These are phyloP conservation scores for Guillardia theta DNA, from an alignment of 78 protist species.

Conservation along the genomic window DNA sequence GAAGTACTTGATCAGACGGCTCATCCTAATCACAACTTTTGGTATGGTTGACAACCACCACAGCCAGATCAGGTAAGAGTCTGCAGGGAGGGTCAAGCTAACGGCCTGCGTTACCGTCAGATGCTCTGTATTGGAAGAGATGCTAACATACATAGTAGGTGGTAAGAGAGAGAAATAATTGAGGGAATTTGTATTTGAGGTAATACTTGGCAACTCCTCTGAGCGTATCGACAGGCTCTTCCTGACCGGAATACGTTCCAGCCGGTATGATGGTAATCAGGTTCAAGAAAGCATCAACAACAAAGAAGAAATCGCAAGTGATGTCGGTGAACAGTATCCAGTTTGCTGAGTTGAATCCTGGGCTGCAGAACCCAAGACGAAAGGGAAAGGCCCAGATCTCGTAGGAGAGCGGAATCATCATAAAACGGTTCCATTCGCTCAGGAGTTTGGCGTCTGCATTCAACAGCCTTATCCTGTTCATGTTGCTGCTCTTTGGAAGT, in stretches of 20 bases:
- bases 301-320: neutral
- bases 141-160: no score
- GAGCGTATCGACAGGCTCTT: neutral
- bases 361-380: neutral
- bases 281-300: neutral
- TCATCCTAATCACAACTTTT: neutral
- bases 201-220: no score
- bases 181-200: no score
- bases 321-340: neutral
- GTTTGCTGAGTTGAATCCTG: neutral
- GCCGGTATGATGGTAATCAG: neutral
- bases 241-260: neutral
- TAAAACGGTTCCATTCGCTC: no score
- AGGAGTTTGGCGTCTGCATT: no score
- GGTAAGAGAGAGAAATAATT: no score
- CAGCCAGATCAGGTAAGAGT: no score
- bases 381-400: conserved; percentile 28
- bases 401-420: neutral
- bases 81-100: no score
- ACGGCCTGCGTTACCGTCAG: no score
- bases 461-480: no score
- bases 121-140: no score
- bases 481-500: no score
- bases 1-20: neutral
- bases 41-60: neutral